Conservation (phyloP, 176 grass and related monocot genomes). For the Otatea glauca region DNA sequence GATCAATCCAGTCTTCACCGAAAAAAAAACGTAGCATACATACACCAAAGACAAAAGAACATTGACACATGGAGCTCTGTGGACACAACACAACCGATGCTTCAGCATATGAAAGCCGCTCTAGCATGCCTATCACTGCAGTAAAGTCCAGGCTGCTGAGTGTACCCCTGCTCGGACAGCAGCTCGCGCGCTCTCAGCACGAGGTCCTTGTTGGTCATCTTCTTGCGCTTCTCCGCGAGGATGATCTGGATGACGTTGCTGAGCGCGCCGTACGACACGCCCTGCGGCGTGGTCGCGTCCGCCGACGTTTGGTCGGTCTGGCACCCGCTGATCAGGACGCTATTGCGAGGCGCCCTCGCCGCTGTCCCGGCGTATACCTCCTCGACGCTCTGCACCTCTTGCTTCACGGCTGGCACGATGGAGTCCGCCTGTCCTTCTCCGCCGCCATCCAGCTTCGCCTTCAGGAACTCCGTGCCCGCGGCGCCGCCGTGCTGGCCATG, state of each 20-base stretch:
- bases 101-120: slow-evolving; percentile 70
- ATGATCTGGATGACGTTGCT: slow-evolving; percentile 85
- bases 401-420: slow-evolving; percentile 44
- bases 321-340: slow-evolving; percentile 88
- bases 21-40: neutral
- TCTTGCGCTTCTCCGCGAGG: slow-evolving; percentile 40
- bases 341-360: slow-evolving; percentile 47
- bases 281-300: slow-evolving; percentile 58
- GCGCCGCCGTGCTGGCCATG: slow-evolving; percentile 40
- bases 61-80: neutral
- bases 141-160: slow-evolving; percentile 81
- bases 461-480: slow-evolving; percentile 62
- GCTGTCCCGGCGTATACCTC: slow-evolving; percentile 62
- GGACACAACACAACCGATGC: neutral
- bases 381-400: slow-evolving; percentile 45
- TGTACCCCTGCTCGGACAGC: slow-evolving; percentile 62
- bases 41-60: neutral
- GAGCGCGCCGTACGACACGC: slow-evolving; percentile 79
- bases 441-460: slow-evolving; percentile 65
- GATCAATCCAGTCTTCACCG: neutral
- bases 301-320: slow-evolving; percentile 92
- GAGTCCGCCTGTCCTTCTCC: slow-evolving; percentile 19
- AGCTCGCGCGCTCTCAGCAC: slow-evolving; percentile 60
- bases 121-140: slow-evolving; percentile 65
- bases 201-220: slow-evolving; percentile 65